These are phyloP conservation scores for Pelomyxa schiedti DNA, from an alignment of 78 protist species.

Conservation along the genomic window DNA sequence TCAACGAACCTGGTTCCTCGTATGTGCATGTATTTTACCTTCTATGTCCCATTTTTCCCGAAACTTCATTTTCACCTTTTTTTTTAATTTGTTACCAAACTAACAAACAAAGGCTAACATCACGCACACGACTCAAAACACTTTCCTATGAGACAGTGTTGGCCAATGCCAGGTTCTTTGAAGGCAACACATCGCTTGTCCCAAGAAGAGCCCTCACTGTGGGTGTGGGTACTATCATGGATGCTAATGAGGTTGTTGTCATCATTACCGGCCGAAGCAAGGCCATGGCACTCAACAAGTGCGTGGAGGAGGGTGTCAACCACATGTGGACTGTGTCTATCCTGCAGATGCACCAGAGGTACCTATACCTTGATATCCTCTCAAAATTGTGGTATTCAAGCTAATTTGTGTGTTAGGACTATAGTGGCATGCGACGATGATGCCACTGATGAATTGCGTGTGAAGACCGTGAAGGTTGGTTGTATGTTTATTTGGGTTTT, in stretches of 20 bases:
- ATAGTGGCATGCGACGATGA: constrained; percentile 73
- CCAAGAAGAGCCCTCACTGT: constrained; percentile 80
- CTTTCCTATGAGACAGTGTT: constrained; percentile 62
- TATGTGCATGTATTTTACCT: not conserved
- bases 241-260: constrained; percentile 59
- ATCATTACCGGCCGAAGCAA: constrained; percentile 68
- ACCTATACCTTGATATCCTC: not conserved
- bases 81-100: too few relatives aligned
- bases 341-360: constrained; percentile 37
- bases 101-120: constrained; percentile 1
- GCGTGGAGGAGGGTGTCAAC: constrained; percentile 54
- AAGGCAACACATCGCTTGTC: constrained; percentile 45
- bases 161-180: constrained; percentile 75
- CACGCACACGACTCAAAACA: constrained; percentile 70
- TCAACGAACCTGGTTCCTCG: constrained; percentile 85
- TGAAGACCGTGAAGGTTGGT: constrained; percentile 64
- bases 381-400: not conserved
- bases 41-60: not conserved
- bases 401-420: constrained; percentile 5
- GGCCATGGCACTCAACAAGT: constrained; percentile 59
- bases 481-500: too few relatives aligned
- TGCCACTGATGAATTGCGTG: constrained; percentile 61
- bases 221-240: constrained; percentile 82
- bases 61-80: too few relatives aligned
- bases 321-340: constrained; percentile 77